Conservation (phyloP, 768 basidiomycete genomes). For the Tylopilus felleus region DNA sequence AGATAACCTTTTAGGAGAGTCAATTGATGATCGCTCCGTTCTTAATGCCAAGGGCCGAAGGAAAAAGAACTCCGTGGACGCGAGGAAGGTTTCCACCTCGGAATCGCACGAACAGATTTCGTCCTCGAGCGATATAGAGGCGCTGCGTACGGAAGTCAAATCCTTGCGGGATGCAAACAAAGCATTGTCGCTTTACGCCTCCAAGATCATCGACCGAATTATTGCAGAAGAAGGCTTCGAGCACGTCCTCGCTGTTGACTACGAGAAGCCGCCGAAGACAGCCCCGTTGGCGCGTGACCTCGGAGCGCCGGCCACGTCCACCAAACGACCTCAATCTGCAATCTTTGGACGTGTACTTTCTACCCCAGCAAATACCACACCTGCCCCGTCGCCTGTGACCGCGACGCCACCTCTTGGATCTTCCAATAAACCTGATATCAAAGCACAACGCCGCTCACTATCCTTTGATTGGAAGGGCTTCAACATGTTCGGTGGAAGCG, state of each 20-base stretch:
- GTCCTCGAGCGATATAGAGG: slow-evolving; percentile 60
- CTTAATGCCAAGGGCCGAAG: slow-evolving; percentile 47
- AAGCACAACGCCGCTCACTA: slow-evolving; percentile 65
- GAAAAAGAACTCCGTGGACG: slow-evolving; percentile 32
- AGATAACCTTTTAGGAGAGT: slow-evolving; percentile 61
- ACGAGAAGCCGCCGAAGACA: slow-evolving; percentile 59
- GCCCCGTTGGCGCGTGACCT: slow-evolving; percentile 30
- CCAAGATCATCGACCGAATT: slow-evolving; percentile 97
- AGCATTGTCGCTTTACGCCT: slow-evolving; percentile 90
- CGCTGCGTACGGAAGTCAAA: slow-evolving; percentile 84
- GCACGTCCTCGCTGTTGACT: slow-evolving; percentile 92
- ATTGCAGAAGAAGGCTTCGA: slow-evolving; percentile 96
- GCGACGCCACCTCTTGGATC: slow-evolving; percentile 20
- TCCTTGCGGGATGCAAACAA: slow-evolving; percentile 94
- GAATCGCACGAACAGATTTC: slow-evolving; percentile 42
- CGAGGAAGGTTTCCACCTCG: slow-evolving; percentile 33
- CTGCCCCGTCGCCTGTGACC: slow-evolving; percentile 22
- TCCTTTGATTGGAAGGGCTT: slow-evolving; percentile 84
- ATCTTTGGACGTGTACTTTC: slow-evolving; percentile 40
- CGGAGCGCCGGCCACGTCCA: slow-evolving; percentile 8
- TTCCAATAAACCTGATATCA: slow-evolving; percentile 30
- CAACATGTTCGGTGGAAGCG: slow-evolving; percentile 59
- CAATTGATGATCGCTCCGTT: slow-evolving; percentile 48
- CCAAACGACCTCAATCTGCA: slow-evolving; percentile 59
- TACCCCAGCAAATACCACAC: slow-evolving; percentile 38